phyloP scores from a whole-genome alignment of 2,329 filamentous ascomycete genomes.

The Arachnomyces sp. region DNA sequence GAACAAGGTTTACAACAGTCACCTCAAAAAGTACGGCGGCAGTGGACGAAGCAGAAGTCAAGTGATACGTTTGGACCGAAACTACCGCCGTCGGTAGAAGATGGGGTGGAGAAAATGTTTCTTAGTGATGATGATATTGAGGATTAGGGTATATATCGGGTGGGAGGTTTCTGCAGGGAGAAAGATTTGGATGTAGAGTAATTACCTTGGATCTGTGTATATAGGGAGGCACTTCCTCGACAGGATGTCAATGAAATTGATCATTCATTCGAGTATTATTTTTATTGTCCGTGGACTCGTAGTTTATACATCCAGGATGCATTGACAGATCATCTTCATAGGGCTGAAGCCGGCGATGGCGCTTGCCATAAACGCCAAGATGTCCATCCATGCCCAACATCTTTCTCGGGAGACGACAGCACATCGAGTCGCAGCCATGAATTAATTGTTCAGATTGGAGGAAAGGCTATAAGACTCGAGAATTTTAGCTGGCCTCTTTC shows the following conservation, averaged over 20 bases:
- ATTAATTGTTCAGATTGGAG: too few species aligned
- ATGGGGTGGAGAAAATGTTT: constrained; percentile 57
- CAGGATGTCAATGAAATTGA: too few species aligned
- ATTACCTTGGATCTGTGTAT: constrained; percentile 8
- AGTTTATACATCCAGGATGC: too few species aligned
- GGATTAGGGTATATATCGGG: constrained; percentile 40
- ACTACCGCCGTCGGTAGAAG: constrained; percentile 28
- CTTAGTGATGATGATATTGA: constrained; percentile 81
- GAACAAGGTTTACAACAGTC: constrained; percentile 4
- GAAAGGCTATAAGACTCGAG: too few species aligned
- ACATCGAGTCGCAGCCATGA: constrained; percentile 8
- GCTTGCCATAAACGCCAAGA: too few species aligned
- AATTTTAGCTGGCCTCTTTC: too few species aligned
- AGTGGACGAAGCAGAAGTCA: constrained; percentile 15
- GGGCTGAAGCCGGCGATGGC: too few species aligned
- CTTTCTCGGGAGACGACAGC: constrained; percentile 3
- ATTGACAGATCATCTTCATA: too few species aligned
- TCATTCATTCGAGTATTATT: too few species aligned
- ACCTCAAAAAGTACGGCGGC: constrained; percentile 4
- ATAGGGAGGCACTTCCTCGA: too few species aligned
- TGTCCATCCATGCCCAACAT: too few species aligned
- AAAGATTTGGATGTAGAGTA: constrained; percentile 3
- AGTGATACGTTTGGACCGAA: constrained; percentile 16
- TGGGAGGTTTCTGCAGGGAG: constrained; percentile 1
- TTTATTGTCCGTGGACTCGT: too few species aligned